Conservation (phyloP, 768 basidiomycete species). For the Kwoniella newhampshirensis region DNA sequence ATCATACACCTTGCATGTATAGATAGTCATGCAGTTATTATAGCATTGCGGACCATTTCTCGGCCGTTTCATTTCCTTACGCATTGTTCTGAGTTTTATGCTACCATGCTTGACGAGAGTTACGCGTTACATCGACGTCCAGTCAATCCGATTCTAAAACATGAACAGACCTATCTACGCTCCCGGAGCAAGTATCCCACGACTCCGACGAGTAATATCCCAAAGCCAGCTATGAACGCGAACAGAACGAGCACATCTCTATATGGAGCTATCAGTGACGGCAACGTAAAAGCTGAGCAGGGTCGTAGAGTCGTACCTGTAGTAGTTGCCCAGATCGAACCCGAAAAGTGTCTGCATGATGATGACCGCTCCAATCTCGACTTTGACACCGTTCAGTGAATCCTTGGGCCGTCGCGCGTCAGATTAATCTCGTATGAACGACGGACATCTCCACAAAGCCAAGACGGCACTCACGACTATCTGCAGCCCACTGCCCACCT, state of each 20-base stretch:
- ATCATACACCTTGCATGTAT: no score
- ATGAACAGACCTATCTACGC: constrained; percentile 67
- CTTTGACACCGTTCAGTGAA: constrained; percentile 73
- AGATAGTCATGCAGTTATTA: no score
- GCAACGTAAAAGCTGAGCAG: neutral
- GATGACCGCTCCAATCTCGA: constrained; percentile 72
- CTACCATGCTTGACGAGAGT: no score
- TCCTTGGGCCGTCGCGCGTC: constrained; percentile 56
- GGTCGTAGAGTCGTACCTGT: constrained; percentile 59
- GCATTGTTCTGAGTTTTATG: no score
- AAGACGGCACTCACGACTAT: constrained; percentile 56
- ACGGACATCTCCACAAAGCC: neutral
- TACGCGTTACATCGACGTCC: no score
- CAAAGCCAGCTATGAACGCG: constrained; percentile 80
- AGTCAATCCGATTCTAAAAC: no score
- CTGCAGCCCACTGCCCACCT: constrained; percentile 82
- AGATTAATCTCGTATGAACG: neutral
- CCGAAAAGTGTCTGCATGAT: constrained; percentile 93
- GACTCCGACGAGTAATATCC: constrained; percentile 65
- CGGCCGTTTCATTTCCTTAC: no score
- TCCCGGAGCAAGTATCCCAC: constrained; percentile 80
- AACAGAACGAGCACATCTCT: constrained; percentile 79
- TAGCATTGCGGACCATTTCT: no score
- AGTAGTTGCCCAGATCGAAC: constrained; percentile 76
- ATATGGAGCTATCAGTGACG: neutral